A percentile compares a stretch with the other conserved stretches of the same genome.
phyloP scores from a whole-genome alignment of 2,329 filamentous ascomycete genomes.

The Aspergillus sp. region DNA sequence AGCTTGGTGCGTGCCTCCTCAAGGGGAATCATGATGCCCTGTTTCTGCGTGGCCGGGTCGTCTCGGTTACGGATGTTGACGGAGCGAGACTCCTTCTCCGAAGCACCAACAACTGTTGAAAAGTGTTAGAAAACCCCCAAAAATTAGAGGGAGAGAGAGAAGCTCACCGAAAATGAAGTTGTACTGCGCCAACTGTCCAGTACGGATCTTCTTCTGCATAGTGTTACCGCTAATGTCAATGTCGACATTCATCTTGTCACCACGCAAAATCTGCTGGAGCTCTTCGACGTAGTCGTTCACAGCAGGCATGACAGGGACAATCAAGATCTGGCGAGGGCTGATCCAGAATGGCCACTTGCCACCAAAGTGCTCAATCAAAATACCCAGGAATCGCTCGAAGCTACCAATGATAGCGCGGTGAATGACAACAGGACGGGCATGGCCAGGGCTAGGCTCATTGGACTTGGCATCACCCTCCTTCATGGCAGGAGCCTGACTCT shows the following conservation, averaged over 20 bases:
- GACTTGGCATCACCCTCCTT: constrained; percentile 39
- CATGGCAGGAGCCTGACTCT: constrained; percentile 37
- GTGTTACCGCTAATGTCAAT: constrained; percentile 47
- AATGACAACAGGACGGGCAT: constrained; percentile 48
- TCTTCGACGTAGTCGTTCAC: constrained; percentile 47
- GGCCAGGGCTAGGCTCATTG: constrained; percentile 32
- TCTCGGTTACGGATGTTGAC: constrained; percentile 64
- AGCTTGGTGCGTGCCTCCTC: constrained; percentile 56
- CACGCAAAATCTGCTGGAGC: constrained; percentile 40
- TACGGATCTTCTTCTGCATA: constrained; percentile 49
- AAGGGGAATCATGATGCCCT: constrained; percentile 58
- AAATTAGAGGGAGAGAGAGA: background rate
- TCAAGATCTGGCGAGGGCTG: constrained; percentile 46
- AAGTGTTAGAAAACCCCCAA: constrained; percentile 9
- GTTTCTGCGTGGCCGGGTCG: constrained; percentile 57
- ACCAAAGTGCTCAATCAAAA: constrained; percentile 47
- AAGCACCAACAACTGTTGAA: constrained; percentile 54
- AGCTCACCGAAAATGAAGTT: constrained; percentile 48
- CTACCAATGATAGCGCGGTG: constrained; percentile 48
- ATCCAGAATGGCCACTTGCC: constrained; percentile 53
- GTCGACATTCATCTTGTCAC: constrained; percentile 44
- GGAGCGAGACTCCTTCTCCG: constrained; percentile 54
- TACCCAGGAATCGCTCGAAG: constrained; percentile 49
- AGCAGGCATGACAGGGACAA: constrained; percentile 47
- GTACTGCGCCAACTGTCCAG: constrained; percentile 44